Base-by-base conservation (phyloP, 2,329 filamentous ascomycete species). In the Celoporthe dispersa region DNA sequence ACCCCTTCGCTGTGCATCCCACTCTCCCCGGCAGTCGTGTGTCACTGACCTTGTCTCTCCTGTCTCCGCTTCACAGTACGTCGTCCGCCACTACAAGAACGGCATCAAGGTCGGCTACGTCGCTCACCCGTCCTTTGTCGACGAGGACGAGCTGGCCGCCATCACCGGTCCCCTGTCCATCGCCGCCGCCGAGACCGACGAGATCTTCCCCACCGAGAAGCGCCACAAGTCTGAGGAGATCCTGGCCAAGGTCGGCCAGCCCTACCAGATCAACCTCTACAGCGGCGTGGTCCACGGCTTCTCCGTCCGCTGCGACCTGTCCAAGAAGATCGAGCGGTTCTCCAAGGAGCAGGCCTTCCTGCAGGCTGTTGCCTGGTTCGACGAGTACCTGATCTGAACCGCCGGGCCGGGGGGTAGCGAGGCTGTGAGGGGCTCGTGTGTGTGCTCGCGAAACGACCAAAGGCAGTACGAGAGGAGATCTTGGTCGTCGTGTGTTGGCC, bases 281-380 rank as follows among this genome's bases (percentile, higher is more conserved):
- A 89, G 88, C 2, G 88, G 88, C 68, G 89, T 93, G 39, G 80
- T 81, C 68, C 93, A 97, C 79, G 93, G 93, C 0, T 97, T 96
- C 76, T 85, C 90, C 11, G 90, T 94, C 2, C 87, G 92, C 68
- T 85, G 84, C 37, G 91, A 96, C 77, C 70, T 86, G 41, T 85
- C 76, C 71, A 85, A 89, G 73, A 85, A 85, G 78, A 73, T 82
- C 61, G 79, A 87, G 76, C 89, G 86, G 78, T 95, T 87, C 75
- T 90, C 92, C 51, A 94, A 93, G 86, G 92, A 97, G 81, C 88
- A 91, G 81, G 93, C 93, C 6, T 96, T 96, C 78, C 76, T 85
- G 73, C 93, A 96, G 84, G 92, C 92, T 48, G 84, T 94, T 66
- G 79, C 84, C 66, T 97, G 93, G 93, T 94, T 97, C 74, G 86